These are phyloP conservation scores for Waltergamsia citrina DNA, from an alignment of 2,329 filamentous ascomycete species.

Conservation along the genomic window DNA sequence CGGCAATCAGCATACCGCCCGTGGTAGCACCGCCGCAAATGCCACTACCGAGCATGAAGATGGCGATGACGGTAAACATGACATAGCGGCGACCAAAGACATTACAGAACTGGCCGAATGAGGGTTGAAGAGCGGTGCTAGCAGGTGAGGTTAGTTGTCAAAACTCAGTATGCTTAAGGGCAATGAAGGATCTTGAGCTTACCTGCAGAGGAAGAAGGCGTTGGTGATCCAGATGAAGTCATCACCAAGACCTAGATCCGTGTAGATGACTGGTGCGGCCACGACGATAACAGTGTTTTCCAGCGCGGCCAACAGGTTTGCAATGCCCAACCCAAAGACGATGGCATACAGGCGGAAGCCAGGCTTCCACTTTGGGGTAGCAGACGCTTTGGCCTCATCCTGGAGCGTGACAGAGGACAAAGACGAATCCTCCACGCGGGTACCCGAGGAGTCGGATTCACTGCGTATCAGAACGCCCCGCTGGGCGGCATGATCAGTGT, in stretches of 20 bases:
- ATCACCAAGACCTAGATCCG: constrained; percentile 8
- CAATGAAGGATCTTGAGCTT: neutral
- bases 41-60: constrained; percentile 10
- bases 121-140: constrained; percentile 24
- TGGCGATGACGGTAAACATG: constrained; percentile 5
- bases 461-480: too few species aligned
- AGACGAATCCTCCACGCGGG: too few species aligned
- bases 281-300: constrained; percentile 19
- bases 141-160: constrained; percentile 3
- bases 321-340: neutral
- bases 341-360: too few species aligned
- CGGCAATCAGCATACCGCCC: constrained; percentile 9
- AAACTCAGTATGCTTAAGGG: neutral
- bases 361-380: too few species aligned
- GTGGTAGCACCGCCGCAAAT: constrained; percentile 21
- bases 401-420: too few species aligned
- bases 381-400: too few species aligned
- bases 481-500: too few species aligned
- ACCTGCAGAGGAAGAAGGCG: constrained; percentile 11
- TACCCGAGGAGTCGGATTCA: too few species aligned
- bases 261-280: constrained; percentile 15
- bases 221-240: constrained; percentile 16
- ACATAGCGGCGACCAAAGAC: constrained; percentile 14
- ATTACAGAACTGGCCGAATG: constrained; percentile 14
- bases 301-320: constrained; percentile 13